phyloP scores from a whole-genome alignment of 148 eudicot species.

The Rhododendron kiyosumense region DNA sequence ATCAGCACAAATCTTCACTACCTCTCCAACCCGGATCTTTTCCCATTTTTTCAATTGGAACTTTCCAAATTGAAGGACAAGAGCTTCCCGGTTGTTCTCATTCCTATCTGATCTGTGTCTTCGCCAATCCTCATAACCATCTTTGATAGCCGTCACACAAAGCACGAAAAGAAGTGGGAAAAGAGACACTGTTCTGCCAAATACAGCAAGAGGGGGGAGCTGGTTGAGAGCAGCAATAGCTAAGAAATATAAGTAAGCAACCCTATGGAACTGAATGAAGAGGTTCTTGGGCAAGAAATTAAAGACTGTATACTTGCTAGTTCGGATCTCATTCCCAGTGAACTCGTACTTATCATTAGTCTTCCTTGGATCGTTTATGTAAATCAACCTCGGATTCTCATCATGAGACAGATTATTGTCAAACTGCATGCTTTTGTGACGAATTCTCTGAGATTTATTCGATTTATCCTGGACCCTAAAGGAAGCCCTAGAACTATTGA shows the following conservation, averaged over 20 bases:
- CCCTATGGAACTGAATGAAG: slow-evolving; percentile 90
- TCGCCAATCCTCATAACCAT: slow-evolving; percentile 98
- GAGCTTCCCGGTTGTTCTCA: slow-evolving; percentile 77
- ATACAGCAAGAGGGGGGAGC: slow-evolving; percentile 96
- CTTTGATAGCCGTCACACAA: slow-evolving; percentile 86
- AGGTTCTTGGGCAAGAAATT: slow-evolving; percentile 92
- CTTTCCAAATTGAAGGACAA: slow-evolving; percentile 58
- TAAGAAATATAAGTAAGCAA: slow-evolving; percentile 86
- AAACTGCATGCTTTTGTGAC: slow-evolving; percentile 64
- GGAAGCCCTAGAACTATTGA: slow-evolving; percentile 48
- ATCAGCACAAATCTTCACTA: slow-evolving; percentile 67
- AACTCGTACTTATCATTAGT: slow-evolving; percentile 75
- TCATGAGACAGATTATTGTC: slow-evolving; percentile 55
- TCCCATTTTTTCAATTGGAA: slow-evolving; percentile 67
- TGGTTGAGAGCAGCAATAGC: slow-evolving; percentile 88
- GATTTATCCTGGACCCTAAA: slow-evolving; percentile 38
- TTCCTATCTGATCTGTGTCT: slow-evolving; percentile 88
- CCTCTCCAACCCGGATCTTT: slow-evolving; percentile 74
- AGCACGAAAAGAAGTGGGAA: slow-evolving; percentile 92
- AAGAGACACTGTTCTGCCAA: slow-evolving; percentile 89
- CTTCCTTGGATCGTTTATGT: slow-evolving; percentile 62
- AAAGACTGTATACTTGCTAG: slow-evolving; percentile 77
- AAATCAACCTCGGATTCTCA: slow-evolving; percentile 56
- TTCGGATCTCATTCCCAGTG: slow-evolving; percentile 69
- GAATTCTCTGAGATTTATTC: slow-evolving; percentile 42